These are phyloP conservation scores for Microascus cirrosus DNA, from an alignment of 2,329 filamentous ascomycete species.

Conservation along the genomic window DNA sequence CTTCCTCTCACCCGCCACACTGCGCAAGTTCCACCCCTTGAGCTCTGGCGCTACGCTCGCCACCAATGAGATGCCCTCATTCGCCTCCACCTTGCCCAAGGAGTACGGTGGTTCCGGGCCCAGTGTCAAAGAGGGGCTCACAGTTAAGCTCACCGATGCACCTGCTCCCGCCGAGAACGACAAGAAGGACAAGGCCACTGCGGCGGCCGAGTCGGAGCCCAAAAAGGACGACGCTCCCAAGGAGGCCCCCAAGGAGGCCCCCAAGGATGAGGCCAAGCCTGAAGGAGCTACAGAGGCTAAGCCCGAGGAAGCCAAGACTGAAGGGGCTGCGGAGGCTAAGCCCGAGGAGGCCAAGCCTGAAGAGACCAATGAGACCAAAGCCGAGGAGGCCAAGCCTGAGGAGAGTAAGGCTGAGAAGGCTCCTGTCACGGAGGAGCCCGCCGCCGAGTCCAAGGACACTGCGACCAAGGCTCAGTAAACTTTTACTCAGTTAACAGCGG, in stretches of 20 bases:
- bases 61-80: conserved; percentile 35
- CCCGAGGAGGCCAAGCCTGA: not conserved
- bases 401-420: not conserved
- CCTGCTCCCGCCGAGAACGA: conserved; percentile 6
- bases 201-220: conserved; percentile 4
- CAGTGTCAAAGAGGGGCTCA: conserved; percentile 24
- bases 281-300: conserved; percentile 1
- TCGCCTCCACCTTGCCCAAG: conserved; percentile 57
- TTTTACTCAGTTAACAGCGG: not conserved
- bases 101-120: conserved; percentile 68
- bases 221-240: conserved; percentile 13
- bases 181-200: conserved; percentile 4
- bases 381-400: not conserved
- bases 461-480: not conserved
- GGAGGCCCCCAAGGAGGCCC: conserved; percentile 11
- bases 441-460: not conserved
- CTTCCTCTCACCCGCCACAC: conserved; percentile 60
- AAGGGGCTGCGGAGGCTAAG: not conserved
- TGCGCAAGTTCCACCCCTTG: conserved; percentile 72
- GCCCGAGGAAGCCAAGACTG: not conserved
- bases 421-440: not conserved
- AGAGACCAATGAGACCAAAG: not conserved
- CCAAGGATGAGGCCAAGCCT: not conserved
- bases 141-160: conserved; percentile 16
- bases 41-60: conserved; percentile 61